Base-by-base conservation (phyloP, 176 grass and related monocot species). In the Urochloa ruziziensis region DNA sequence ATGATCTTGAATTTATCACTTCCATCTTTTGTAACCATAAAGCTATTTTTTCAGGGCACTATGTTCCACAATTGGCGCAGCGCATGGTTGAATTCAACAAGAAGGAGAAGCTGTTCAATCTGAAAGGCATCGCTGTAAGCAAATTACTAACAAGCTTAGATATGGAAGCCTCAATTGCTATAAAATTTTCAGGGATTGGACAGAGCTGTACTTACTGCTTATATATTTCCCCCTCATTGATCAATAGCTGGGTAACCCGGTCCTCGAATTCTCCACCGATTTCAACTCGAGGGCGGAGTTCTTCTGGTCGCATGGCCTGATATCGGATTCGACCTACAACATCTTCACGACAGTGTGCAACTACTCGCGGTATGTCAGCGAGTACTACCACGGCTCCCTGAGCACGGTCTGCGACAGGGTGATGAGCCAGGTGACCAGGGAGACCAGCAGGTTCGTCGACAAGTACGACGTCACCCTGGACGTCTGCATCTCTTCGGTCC, bases 241-340 rank as follows among this genome's bases (percentile, higher is more conserved):
- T 58, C 2, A 28, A 71, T 3, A 98, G 96, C 66, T 98, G 12
- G 96, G 96, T 6, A 98, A 98, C 60, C 93, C 96, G 0, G 96
- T 98, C n/a, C 93, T 98, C 0, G 96, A 98, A 46, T 98, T 98
- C 82, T 72, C 93, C 0, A 98, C 93, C 0, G 96, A 98, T 77
- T 98, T 98, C 93, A 98, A 98, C 83, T 95, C 96, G 18, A 93
- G 96, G 57, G 93, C 96, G 0, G 96, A 95, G 60, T 98, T 95
- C 80, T 95, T 98, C 87, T 98, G 96, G 96, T 95, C 96, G 27
- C 96, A 98, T 3, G 96, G 96, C 47, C 87, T 98, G 72, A 98
- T 98, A 37, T 98, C 96, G 0, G 96, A 98, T n/a, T 86, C 96
- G 1, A 95, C 96, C 5, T 98, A 93, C 83, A 80, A 79, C 6